These are phyloP conservation scores for Aspergillus incahuasiensis DNA, from an alignment of 495 filamentous ascomycete species.

Conservation along the genomic window DNA sequence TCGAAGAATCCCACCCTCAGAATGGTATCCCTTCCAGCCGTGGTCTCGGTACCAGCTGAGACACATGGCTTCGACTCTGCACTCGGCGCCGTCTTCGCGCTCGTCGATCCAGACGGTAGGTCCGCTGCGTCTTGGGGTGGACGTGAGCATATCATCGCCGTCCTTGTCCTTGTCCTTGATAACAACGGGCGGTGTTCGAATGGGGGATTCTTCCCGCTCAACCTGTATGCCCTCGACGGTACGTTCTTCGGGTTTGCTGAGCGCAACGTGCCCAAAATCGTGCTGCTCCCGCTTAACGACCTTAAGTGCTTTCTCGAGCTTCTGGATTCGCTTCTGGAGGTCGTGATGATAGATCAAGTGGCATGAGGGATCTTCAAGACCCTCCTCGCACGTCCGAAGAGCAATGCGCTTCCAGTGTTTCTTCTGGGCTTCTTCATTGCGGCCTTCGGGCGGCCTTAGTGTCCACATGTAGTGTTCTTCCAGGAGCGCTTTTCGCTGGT, in stretches of 20 bases:
- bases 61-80: slow-evolving; percentile 88
- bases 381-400: slow-evolving; percentile 77
- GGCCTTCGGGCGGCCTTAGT: slow-evolving; percentile 46
- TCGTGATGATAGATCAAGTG: slow-evolving; percentile 93
- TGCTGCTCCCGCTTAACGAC: slow-evolving; percentile 86
- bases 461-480: slow-evolving; percentile 92
- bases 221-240: slow-evolving; percentile 72
- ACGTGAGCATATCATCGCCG: slow-evolving; percentile 18
- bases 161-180: slow-evolving; percentile 20
- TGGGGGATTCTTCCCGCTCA: slow-evolving; percentile 46
- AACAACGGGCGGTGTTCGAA: slow-evolving; percentile 13
- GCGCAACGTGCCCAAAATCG: slow-evolving; percentile 80
- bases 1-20: slow-evolving; percentile 82
- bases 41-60: slow-evolving; percentile 74
- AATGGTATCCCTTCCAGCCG: slow-evolving; percentile 93
- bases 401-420: slow-evolving; percentile 81
- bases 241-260: slow-evolving; percentile 70
- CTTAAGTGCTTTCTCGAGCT: slow-evolving; percentile 80
- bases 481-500: slow-evolving; percentile 88
- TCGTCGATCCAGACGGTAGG: slow-evolving; percentile 89
- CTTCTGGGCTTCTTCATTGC: slow-evolving; percentile 60
- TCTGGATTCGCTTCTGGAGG: slow-evolving; percentile 84
- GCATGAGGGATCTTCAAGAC: slow-evolving; percentile 79
- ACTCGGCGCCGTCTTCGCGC: slow-evolving; percentile 60
- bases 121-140: slow-evolving; percentile 44